A percentile compares a stretch with the other conserved stretches of the same genome.
phyloP scores from a whole-genome alignment of 2,329 filamentous ascomycete species.

The Monosporascus sp. region DNA sequence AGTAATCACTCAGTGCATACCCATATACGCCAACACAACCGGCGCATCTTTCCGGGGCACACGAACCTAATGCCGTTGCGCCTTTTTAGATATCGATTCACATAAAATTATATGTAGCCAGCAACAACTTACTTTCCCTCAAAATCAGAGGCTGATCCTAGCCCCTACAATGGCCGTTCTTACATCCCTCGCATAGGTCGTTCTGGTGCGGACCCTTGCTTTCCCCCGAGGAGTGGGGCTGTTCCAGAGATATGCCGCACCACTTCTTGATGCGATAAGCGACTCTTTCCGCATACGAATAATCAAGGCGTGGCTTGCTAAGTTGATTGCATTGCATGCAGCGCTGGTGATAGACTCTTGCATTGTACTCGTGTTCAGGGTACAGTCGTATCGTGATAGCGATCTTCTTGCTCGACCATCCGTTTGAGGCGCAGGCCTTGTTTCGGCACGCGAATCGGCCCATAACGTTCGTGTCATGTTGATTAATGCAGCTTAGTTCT shows the following conservation, averaged over 20 bases:
- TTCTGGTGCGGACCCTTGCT: constrained; percentile 18
- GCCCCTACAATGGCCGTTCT: constrained; percentile 22
- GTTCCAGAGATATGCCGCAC: constrained; percentile 21
- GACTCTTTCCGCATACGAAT: constrained; percentile 30
- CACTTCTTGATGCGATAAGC: constrained; percentile 32
- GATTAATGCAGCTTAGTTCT: constrained; percentile 5
- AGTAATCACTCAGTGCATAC: no score
- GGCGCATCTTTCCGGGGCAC: no score
- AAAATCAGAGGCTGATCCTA: no score
- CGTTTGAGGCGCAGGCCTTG: constrained; percentile 8
- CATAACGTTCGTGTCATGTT: constrained; percentile 26
- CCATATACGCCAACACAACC: no score
- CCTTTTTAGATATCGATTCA: no score
- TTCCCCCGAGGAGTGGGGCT: background rate
- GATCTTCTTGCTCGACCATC: constrained; percentile 31
- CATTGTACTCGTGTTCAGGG: constrained; percentile 26
- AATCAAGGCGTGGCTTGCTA: constrained; percentile 21
- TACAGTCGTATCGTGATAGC: constrained; percentile 30
- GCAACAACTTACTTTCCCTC: no score
- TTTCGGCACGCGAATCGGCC: constrained; percentile 29
- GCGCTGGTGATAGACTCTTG: constrained; percentile 30
- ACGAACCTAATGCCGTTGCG: no score
- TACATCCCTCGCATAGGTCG: constrained; percentile 32
- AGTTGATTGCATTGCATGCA: constrained; percentile 27
- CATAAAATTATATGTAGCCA: no score